Evolutionary conservation across 768 basidiomycete species (phyloP), one percentile per base, ranked within the genome.

Genomic region (Strobilomyces confusus): DNA sequence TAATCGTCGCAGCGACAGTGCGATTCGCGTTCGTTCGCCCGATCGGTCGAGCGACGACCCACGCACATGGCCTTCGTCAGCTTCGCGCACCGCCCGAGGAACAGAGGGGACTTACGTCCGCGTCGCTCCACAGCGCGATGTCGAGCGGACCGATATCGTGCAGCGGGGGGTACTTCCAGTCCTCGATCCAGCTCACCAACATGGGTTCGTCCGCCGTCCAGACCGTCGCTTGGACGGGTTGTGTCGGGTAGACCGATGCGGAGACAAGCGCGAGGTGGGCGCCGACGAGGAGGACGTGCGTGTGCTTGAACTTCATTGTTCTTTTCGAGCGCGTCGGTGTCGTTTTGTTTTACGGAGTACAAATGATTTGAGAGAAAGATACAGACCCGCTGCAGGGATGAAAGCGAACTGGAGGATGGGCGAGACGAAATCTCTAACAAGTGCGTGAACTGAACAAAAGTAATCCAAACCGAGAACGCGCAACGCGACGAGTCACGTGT

Each of bases 151-250:
- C 75, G 67, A 81, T 75, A 13, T 74, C 63, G 30, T 51, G 49
- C 7, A 85, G 54, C 20, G 61, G 59, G 0, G 84, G 83, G 9
- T 57, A 56, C 1, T 42, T 62, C 7, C 66, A 63, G 41, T 81
- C 77, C 37, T 86, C 82, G 34, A 63, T 66, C 84, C 84, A 87
- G 4, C 63, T 73, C 4, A 83, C 62, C 9, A 61, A 37, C 22
- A 71, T 71, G 5, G 71, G 67, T 38, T 73, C 66, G 9, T 80
- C 82, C 33, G 78, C 72, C 29, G 63, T 61, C 55, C 76, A 76
- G 3, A 75, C 70, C 0, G 81, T 79, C 19, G 62, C 68, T 30
- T 76, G 67, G 15, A 77, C 55, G 4, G 83, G 84, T 15, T 72
- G 63, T 0, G 78, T 83, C 1, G 80, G 77, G 54, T 80, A 83